Evolutionary conservation across 306 rosid species (phyloP), one percentile per base, ranked within the genome.

Genomic region (Vigna radiata): DNA sequence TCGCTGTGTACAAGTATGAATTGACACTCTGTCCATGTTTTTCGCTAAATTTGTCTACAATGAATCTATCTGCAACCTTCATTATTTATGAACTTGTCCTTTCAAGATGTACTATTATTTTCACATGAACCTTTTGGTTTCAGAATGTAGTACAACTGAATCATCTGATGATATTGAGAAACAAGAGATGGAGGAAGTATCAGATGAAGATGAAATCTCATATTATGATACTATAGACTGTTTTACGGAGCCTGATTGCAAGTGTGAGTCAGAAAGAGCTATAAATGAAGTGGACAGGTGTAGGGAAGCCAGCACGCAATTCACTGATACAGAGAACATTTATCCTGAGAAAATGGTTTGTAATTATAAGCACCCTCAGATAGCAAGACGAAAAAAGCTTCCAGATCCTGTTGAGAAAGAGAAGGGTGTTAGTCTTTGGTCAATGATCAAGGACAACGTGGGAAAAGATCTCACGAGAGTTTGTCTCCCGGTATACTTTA

Each of bases 371-470:
- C 70, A 80, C 78, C 83, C 88, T 58, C 83, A 82, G 77, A 68
- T 89, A 63, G 84, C 75, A 70, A 90, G 99, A 83, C 83, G 97
- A 71, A 87, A 72, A 86, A 90, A 90, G 83, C 97, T 92, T 86
- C 97, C 99, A 7, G 88, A 85, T 84, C 97, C 97, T 12, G 73
- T 88, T 39, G 99, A 95, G 96, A 95, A 92, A 81, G 99, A 95
- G 94, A 95, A 91, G 83, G 93, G 97, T 18, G 91, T 95, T 72
- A 95, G 97, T 84, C 96, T 95, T 64, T 95, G 99, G 99, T 90
- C 96, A 17, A 87, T 95, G 91, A 95, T 95, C 73, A 95, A 95
- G 83, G 99, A 95, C 88, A 95, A 92, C 60, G 99, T 92, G 79
- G 97, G 99, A 62, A 95, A 95, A 87, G 99, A 95, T 86, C 97